Evolutionary conservation across 2,329 filamentous ascomycete species (phyloP).

Genomic region (Alternaria gansuensis): DNA sequence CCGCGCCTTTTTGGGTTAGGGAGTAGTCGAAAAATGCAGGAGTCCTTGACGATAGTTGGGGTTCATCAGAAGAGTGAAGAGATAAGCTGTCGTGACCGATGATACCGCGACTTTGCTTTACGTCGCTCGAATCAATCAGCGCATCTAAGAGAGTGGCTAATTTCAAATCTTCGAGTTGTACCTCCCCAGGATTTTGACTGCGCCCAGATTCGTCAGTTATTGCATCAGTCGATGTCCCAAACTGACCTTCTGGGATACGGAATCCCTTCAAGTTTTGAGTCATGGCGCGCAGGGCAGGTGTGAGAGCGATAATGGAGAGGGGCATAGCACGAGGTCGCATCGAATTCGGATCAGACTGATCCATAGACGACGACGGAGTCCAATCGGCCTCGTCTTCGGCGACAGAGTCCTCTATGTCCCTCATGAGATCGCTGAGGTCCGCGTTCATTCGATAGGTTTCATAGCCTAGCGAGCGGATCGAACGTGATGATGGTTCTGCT

Average conservation of each 20-base stretch:
- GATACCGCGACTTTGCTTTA: conserved; percentile 39
- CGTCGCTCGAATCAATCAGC: conserved; percentile 45
- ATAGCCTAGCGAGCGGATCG: conserved; percentile 62
- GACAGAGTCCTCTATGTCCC: conserved; percentile 38
- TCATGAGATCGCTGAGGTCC: conserved; percentile 36
- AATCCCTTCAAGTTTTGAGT: conserved; percentile 28
- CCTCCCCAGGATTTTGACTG: conserved; percentile 39
- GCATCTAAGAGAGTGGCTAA: conserved; percentile 46
- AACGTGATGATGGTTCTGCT: conserved; percentile 58
- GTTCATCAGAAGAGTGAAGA: conserved; percentile 5
- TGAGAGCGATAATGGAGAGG: conserved; percentile 32
- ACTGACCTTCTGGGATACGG: conserved; percentile 20
- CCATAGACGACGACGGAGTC: conserved; percentile 24
- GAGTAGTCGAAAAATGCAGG: conserved; percentile 48
- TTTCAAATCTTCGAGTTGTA: conserved; percentile 52
- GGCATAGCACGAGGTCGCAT: conserved; percentile 23
- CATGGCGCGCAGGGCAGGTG: conserved; percentile 32
- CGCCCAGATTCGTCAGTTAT: conserved; percentile 30
- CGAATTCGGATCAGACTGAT: conserved; percentile 22
- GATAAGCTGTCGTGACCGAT: conserved; percentile 11
- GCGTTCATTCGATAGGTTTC: conserved; percentile 60
- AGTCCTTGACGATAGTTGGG: conserved; percentile 10
- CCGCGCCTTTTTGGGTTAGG: conserved; percentile 27
- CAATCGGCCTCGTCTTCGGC: conserved; percentile 53
- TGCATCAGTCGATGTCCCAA: conserved; percentile 23